Conservation (phyloP, 2,329 filamentous ascomycete species). For the Stagonosporopsis cucurbitacearum region DNA sequence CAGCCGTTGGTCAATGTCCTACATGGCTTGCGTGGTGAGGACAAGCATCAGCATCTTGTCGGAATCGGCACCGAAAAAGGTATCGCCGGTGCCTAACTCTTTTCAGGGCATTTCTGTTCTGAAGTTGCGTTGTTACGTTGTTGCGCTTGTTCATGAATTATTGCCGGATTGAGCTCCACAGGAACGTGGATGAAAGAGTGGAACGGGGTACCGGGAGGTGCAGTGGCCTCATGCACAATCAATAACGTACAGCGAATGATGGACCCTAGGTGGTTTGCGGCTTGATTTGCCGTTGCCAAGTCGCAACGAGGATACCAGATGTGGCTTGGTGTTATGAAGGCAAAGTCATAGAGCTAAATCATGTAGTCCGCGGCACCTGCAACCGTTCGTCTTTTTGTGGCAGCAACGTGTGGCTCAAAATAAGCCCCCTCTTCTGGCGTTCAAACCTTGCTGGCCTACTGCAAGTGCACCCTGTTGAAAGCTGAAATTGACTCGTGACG, state of each 20-base stretch:
- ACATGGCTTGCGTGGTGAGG: too few species aligned
- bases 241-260: not conserved
- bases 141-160: not conserved
- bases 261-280: not conserved
- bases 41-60: not conserved
- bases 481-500: conserved; percentile 1
- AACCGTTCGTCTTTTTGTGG: not conserved
- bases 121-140: not conserved
- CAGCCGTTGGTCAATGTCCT: not conserved
- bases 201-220: conserved; percentile 8
- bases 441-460: not conserved
- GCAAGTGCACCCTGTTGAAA: not conserved
- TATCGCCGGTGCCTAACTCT: not conserved
- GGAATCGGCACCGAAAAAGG: not conserved
- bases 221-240: not conserved
- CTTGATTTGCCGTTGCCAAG: not conserved
- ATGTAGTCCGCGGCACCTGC: too few species aligned
- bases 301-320: not conserved
- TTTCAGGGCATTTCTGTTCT: too few species aligned
- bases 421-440: not conserved
- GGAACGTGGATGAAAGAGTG: not conserved
- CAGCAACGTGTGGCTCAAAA: not conserved
- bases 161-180: not conserved
- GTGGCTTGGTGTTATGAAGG: not conserved
- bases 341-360: not conserved